These are phyloP conservation scores for Calonectria pseudoturangicola DNA, from an alignment of 2,329 filamentous ascomycete genomes.

Conservation along the genomic window DNA sequence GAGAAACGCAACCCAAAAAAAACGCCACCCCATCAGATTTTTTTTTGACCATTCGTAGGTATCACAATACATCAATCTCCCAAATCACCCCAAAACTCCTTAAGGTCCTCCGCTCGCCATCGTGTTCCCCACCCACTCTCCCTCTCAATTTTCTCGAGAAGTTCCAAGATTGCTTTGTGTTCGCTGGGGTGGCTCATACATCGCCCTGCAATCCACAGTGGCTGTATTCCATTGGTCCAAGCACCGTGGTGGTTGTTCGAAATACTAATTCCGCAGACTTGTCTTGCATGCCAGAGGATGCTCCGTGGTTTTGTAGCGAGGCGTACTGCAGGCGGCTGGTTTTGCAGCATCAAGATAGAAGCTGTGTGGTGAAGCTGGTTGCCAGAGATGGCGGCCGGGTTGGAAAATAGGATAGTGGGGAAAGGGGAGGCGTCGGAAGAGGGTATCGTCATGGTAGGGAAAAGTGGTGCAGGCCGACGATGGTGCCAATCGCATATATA, in stretches of 20 bases:
- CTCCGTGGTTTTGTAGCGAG: constrained; percentile 61
- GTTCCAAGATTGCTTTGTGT: constrained; percentile 65
- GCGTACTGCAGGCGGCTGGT: constrained; percentile 63
- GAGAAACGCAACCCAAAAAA: neutral
- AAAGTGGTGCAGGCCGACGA: constrained; percentile 59
- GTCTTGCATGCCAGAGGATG: constrained; percentile 71
- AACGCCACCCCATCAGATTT: constrained; percentile 2
- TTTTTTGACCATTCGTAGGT: neutral
- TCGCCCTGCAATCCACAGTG: constrained; percentile 71
- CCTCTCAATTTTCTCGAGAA: constrained; percentile 69
- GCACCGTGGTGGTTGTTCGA: constrained; percentile 72
- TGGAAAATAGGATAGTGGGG: constrained; percentile 69
- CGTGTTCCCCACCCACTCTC: constrained; percentile 72
- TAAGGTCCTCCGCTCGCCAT: constrained; percentile 72
- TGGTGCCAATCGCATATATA: constrained; percentile 65
- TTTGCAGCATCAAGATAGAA: constrained; percentile 70
- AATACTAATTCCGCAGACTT: constrained; percentile 71
- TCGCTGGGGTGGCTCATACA: constrained; percentile 69
- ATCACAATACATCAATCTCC: constrained; percentile 45
- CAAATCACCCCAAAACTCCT: constrained; percentile 69
- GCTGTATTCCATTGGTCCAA: constrained; percentile 73
- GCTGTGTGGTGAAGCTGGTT: constrained; percentile 74
- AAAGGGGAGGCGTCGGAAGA: constrained; percentile 67
- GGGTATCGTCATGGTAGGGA: constrained; percentile 59
- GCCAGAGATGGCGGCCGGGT: constrained; percentile 71